Evolutionary conservation across 2,329 filamentous ascomycete genomes (phyloP).

Genomic region (Penicillium sp.): DNA sequence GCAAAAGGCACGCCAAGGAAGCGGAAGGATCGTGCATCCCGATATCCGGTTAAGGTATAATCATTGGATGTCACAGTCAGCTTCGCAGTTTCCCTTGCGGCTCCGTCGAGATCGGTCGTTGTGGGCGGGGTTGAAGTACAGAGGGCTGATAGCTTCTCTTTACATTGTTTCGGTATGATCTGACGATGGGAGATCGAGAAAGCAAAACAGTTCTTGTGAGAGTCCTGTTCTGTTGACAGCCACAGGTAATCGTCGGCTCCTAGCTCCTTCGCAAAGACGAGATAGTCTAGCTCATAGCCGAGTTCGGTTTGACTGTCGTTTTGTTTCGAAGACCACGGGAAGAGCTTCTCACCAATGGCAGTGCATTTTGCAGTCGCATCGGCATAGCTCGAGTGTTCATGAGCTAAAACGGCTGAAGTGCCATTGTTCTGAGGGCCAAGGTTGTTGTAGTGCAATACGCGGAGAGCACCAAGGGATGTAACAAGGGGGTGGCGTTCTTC

Average conservation of each 20-base stretch:
- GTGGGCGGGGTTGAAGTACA: conserved; percentile 25
- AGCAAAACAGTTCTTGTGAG: conserved; percentile 14
- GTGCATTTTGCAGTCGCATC: conserved; percentile 20
- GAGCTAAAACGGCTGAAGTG: conserved; percentile 23
- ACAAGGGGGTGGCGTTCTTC: not conserved
- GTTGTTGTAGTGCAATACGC: conserved; percentile 29
- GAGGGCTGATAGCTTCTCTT: conserved; percentile 18
- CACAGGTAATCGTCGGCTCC: conserved; percentile 16
- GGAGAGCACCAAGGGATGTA: conserved; percentile 21
- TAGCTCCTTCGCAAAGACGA: conserved; percentile 18
- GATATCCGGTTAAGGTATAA: conserved; percentile 28
- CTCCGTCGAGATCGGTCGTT: conserved; percentile 20
- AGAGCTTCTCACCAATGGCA: conserved; percentile 26
- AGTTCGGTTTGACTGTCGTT: conserved; percentile 12
- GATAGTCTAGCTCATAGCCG: conserved; percentile 22
- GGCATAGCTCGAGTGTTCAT: conserved; percentile 12
- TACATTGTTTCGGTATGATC: conserved; percentile 13
- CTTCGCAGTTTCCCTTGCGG: conserved; percentile 19
- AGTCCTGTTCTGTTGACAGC: conserved; percentile 9
- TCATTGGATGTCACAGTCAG: conserved; percentile 16
- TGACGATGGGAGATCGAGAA: conserved; percentile 17
- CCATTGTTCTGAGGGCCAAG: conserved; percentile 27
- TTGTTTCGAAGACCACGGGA: conserved; percentile 12
- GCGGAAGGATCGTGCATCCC: conserved; percentile 31
- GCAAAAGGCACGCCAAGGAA: conserved; percentile 53